Conservation (phyloP, 768 basidiomycete genomes). For the Tephrocybe sp. region DNA sequence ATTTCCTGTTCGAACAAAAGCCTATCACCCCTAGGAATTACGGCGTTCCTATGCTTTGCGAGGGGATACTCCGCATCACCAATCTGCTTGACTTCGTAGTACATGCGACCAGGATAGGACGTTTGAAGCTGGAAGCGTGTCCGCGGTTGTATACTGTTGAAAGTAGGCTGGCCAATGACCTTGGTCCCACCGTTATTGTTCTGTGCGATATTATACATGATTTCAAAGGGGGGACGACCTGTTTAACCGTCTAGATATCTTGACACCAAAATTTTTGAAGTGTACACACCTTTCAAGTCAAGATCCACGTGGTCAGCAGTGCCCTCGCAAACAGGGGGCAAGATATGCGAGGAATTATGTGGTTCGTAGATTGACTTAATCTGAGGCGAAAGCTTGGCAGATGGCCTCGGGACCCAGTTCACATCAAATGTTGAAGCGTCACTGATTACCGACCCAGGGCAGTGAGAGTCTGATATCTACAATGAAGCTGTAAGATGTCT, state of each 20-base stretch:
- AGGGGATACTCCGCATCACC: conserved; percentile 86
- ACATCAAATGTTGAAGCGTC: conserved; percentile 69
- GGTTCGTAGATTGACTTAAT: conserved; percentile 57
- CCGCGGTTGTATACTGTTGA: conserved; percentile 81
- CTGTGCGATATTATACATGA: conserved; percentile 84
- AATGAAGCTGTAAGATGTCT: conserved; percentile 23
- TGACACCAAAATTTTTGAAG: not conserved
- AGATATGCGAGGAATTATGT: conserved; percentile 72
- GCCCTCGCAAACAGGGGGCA: conserved; percentile 83
- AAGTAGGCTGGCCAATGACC: conserved; percentile 73
- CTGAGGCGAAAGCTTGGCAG: conserved; percentile 62
- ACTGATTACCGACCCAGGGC: conserved; percentile 67
- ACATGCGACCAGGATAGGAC: conserved; percentile 73
- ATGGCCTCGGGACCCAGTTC: conserved; percentile 79
- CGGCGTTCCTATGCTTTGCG: conserved; percentile 56
- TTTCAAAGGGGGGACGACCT: conserved; percentile 93
- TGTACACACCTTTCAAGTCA: conserved; percentile 64
- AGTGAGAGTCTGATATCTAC: conserved; percentile 82
- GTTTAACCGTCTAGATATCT: not conserved
- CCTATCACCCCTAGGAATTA: conserved; percentile 68
- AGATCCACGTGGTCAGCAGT: conserved; percentile 78
- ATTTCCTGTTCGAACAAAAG: conserved; percentile 87
- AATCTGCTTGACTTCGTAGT: conserved; percentile 88
- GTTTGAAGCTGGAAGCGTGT: conserved; percentile 84
- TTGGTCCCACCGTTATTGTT: conserved; percentile 68